Percentiles rank a stretch among this genome's conserved stretches.
Conservation (phyloP, 805 yeast genomes). For the Metschnikowia borealis region DNA sequence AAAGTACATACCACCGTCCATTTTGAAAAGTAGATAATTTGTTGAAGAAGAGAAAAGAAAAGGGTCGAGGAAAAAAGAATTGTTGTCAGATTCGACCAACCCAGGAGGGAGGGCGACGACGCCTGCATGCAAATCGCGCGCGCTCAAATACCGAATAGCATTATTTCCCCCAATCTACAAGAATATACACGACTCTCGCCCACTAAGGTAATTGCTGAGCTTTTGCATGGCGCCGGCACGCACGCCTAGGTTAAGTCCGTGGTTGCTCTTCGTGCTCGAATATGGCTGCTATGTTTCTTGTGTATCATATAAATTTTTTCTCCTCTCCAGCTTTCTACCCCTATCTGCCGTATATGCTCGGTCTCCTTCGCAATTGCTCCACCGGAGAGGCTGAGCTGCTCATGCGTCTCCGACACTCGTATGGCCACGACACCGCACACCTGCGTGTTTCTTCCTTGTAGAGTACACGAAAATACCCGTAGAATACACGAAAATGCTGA, state of each 20-base stretch:
- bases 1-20: slow-evolving; percentile 57
- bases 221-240: not conserved
- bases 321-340: not conserved
- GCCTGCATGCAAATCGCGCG: slow-evolving; percentile 12
- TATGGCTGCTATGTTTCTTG: not conserved
- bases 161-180: not conserved
- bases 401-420: not conserved
- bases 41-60: slow-evolving; percentile 20
- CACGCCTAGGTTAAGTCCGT: not conserved
- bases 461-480: not conserved
- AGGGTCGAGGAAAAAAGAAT: slow-evolving; percentile 19
- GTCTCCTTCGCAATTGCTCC: not conserved
- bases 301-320: not conserved
- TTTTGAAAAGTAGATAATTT: slow-evolving; percentile 30
- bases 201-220: not conserved
- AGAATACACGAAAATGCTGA: not conserved
- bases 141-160: slow-evolving; percentile 8
- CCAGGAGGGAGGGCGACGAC: slow-evolving; percentile 16
- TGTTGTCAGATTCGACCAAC: slow-evolving; percentile 18
- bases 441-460: not conserved
- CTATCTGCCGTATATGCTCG: not conserved
- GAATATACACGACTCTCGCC: not conserved
- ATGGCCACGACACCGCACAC: not conserved
- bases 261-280: not conserved
- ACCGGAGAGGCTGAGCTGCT: slow-evolving; percentile 1